A percentile compares a stretch with the other conserved stretches of the same genome.
phyloP scores from a whole-genome alignment of 768 basidiomycete species.

The Lactarius quietus region DNA sequence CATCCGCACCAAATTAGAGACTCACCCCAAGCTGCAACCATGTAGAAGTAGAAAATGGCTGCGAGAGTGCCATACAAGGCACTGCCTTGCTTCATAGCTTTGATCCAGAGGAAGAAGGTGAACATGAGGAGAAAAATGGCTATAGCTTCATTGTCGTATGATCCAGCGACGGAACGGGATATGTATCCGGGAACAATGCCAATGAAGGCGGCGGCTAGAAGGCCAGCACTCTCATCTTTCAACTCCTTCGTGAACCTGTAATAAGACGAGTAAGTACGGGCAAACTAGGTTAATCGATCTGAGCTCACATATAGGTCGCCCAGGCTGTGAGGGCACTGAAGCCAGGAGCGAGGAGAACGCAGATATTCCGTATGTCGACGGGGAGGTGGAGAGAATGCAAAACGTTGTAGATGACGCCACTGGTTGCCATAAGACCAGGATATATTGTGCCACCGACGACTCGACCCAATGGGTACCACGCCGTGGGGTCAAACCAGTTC shows the following conservation, averaged over 20 bases:
- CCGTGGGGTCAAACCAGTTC: slow-evolving; percentile 99
- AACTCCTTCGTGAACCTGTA: slow-evolving; percentile 92
- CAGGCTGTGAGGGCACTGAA: slow-evolving; percentile 96
- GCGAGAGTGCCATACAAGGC: slow-evolving; percentile 87
- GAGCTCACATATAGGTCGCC: slow-evolving; percentile 83
- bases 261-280: not conserved
- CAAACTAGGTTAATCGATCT: not conserved
- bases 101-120: slow-evolving; percentile 97
- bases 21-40: slow-evolving; percentile 99
- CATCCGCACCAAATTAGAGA: slow-evolving; percentile 10
- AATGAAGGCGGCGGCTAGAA: slow-evolving; percentile 97
- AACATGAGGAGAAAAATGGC: slow-evolving; percentile 99
- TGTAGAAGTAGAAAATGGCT: slow-evolving; percentile 98
- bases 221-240: slow-evolving; percentile 91
- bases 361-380: slow-evolving; percentile 95
- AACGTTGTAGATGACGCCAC: slow-evolving; percentile 92
- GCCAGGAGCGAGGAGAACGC: slow-evolving; percentile 94
- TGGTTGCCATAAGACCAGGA: slow-evolving; percentile 97
- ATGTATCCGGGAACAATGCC: slow-evolving; percentile 98
- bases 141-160: slow-evolving; percentile 99
- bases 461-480: slow-evolving; percentile 98
- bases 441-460: slow-evolving; percentile 99
- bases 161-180: slow-evolving; percentile 97
- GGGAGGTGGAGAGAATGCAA: slow-evolving; percentile 88
- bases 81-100: slow-evolving; percentile 90